Evolutionary conservation across 2,329 filamentous ascomycete genomes (phyloP).

Genomic region (Alternaria postmessia): DNA sequence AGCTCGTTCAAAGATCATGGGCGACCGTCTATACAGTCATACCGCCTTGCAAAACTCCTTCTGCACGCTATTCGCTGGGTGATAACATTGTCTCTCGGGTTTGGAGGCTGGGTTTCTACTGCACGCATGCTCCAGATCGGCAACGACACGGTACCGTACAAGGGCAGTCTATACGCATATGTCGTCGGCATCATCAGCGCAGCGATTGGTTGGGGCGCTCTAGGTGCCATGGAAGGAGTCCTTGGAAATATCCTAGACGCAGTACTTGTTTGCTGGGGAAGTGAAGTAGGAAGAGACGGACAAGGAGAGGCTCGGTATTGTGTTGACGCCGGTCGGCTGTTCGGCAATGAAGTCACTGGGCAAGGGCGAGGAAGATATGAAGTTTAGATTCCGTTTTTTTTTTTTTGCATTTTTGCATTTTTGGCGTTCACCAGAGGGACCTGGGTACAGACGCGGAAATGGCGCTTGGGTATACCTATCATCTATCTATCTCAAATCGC

Average conservation of each 20-base stretch:
- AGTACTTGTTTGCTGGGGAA: slow-evolving; percentile 92
- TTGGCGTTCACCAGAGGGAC: neutral
- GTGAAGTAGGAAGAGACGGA: slow-evolving; percentile 67
- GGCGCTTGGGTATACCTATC: slow-evolving; percentile 22
- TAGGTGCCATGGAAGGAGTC: slow-evolving; percentile 90
- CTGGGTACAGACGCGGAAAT: neutral
- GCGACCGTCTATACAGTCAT: slow-evolving; percentile 74
- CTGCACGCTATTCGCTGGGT: slow-evolving; percentile 90
- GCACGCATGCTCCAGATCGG: slow-evolving; percentile 76
- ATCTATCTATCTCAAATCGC: neutral
- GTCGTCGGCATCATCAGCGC: slow-evolving; percentile 91
- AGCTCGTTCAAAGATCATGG: slow-evolving; percentile 50
- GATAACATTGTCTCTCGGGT: slow-evolving; percentile 88
- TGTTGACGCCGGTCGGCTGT: slow-evolving; percentile 87
- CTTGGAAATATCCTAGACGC: slow-evolving; percentile 87
- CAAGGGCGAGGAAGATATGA: slow-evolving; percentile 37
- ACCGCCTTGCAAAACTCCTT: slow-evolving; percentile 88
- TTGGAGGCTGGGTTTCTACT: slow-evolving; percentile 96
- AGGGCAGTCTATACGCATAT: slow-evolving; percentile 92
- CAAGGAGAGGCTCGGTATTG: slow-evolving; percentile 80
- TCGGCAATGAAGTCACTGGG: slow-evolving; percentile 65
- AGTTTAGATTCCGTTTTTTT: slow-evolving; percentile 21
- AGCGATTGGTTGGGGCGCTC: slow-evolving; percentile 92
- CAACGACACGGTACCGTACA: slow-evolving; percentile 57
- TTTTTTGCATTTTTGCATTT: neutral